These are phyloP conservation scores for Vanderwaltozyma yarrowii DNA, from an alignment of 805 yeast species.

Conservation along the genomic window DNA sequence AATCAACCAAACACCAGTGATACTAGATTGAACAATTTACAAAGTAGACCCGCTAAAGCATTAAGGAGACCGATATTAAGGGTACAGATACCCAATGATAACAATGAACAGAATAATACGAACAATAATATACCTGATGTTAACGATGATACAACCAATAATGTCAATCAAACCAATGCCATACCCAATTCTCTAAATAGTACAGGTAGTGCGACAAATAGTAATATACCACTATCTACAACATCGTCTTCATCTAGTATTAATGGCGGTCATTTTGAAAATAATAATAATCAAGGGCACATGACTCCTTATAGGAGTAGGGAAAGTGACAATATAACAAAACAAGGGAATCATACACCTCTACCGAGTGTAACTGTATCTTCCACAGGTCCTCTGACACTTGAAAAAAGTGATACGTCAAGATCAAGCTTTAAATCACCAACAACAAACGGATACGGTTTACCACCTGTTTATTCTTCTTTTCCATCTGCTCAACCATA, in stretches of 20 bases:
- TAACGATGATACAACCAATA: too few species aligned
- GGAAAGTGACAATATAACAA: not conserved
- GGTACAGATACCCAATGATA: conserved; percentile 53
- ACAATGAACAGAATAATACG: conserved; percentile 7
- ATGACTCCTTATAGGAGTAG: not conserved
- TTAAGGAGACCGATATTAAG: conserved; percentile 46
- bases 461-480: conserved; percentile 23
- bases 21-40: not conserved
- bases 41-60: conserved; percentile 8
- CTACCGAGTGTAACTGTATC: not conserved
- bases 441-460: conserved; percentile 8
- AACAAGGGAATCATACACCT: not conserved
- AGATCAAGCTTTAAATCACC: conserved; percentile 2
- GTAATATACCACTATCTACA: not conserved
- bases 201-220: not conserved
- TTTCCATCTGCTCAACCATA: conserved; percentile 25
- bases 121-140: too few species aligned
- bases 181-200: not conserved
- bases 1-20: conserved; percentile 1
- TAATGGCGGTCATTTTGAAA: not conserved
- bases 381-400: not conserved
- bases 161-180: not conserved
- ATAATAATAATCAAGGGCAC: not conserved
- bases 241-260: conserved; percentile 1
- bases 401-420: conserved; percentile 1